Base-by-base conservation (phyloP, 768 basidiomycete species). In the Lactarius psammicola region DNA sequence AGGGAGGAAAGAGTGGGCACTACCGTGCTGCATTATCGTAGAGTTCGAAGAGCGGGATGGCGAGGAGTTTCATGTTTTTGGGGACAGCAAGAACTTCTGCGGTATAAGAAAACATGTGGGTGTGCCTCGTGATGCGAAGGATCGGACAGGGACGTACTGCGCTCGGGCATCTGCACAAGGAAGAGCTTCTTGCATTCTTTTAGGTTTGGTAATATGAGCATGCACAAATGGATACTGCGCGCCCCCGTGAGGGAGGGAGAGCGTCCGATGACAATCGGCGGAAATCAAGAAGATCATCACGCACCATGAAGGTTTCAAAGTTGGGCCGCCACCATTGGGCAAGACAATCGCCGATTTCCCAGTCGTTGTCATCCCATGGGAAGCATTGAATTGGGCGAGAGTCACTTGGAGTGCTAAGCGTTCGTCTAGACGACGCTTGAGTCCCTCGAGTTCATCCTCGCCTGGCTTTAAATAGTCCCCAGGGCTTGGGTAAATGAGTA, bases 261-360 rank as follows among this genome's bases (percentile, higher is more conserved):
- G 60, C 36, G 56, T 30, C 56, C 11, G 49, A 40, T 42, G 26
- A 26, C 54, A 44, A 44, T 49, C 13, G 26, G 31, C 18, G 54
- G 57, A 36, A 18, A 60, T n/a, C 40, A 8, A 28, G 33, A 31
- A 23, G 28, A 28, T 18, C 2, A 15, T 49, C 4, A 82, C 89
- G 72, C 71, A 96, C 95, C 90, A 97, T 95, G 78, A 98, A 98
- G 0, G 94, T 95, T 80, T 99, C 97, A 71, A 97, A 99, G 74
- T 97, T 97, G 0, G 96, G 96, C 57, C 97, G 79, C 91, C 92
- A 99, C 95, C 96, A 99, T 74, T 95, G 94, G 0, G 94, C 94
- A n/a, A 98, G 81, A 71, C 94, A 95, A 71, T 98, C 95, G 1
- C 91, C 91, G 44, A 98, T 94, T 76, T 95, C 91, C 97, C 97